Evolutionary conservation across 2,329 filamentous ascomycete species (phyloP).

Genomic region (Immersiporthe knoxdaviesiana): DNA sequence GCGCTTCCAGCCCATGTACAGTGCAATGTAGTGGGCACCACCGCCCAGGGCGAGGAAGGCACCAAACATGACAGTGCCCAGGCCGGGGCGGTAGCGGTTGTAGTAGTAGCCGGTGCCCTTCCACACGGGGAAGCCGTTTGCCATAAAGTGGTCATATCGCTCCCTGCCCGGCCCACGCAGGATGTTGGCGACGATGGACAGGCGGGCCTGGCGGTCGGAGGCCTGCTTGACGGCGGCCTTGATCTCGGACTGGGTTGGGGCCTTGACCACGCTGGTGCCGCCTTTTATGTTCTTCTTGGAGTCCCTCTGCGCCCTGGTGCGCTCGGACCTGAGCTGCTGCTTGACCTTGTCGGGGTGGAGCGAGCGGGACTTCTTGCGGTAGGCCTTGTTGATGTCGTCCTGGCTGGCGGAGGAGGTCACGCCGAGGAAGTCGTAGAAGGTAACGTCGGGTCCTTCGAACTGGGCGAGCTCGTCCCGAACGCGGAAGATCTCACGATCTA

Average conservation of each 20-base stretch:
- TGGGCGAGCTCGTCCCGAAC: constrained; percentile 82
- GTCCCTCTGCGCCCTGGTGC: constrained; percentile 55
- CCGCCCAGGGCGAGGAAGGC: constrained; percentile 84
- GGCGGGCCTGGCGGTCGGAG: constrained; percentile 78
- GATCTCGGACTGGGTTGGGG: constrained; percentile 74
- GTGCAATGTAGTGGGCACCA: constrained; percentile 80
- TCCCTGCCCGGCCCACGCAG: constrained; percentile 79
- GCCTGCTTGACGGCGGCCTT: constrained; percentile 79
- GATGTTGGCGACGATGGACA: constrained; percentile 84
- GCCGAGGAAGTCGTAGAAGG: constrained; percentile 94
- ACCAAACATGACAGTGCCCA: constrained; percentile 81
- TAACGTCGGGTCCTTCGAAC: constrained; percentile 75
- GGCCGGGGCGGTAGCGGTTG: constrained; percentile 84
- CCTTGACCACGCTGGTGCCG: constrained; percentile 68
- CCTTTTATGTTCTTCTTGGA: constrained; percentile 58
- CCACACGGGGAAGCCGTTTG: constrained; percentile 93
- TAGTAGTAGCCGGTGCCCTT: constrained; percentile 99
- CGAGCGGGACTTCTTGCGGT: constrained; percentile 81
- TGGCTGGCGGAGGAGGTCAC: constrained; percentile 73
- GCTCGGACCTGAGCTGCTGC: constrained; percentile 76
- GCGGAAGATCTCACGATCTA: constrained; percentile 98
- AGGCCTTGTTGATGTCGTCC: constrained; percentile 91
- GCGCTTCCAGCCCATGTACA: constrained; percentile 86
- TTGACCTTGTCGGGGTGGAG: constrained; percentile 96
- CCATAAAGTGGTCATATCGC: constrained; percentile 92